These are phyloP conservation scores for Ampelomyces quisqualis DNA, from an alignment of 2,329 filamentous ascomycete genomes.

Conservation along the genomic window DNA sequence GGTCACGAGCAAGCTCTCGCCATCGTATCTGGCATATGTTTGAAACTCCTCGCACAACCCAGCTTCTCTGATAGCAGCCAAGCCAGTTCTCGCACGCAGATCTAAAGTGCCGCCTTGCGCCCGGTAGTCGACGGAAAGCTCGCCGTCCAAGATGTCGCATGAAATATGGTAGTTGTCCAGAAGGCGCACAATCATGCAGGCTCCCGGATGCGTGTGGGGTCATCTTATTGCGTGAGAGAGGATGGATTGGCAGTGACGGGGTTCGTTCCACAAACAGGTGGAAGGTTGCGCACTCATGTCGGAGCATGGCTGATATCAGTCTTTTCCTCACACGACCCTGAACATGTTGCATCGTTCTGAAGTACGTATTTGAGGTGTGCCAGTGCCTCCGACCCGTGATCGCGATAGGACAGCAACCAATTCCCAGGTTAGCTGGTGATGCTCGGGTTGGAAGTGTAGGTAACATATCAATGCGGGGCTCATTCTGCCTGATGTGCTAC, in stretches of 20 bases:
- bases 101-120: slow-evolving; percentile 54
- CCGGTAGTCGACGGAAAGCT: slow-evolving; percentile 27
- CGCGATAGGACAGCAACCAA: neutral
- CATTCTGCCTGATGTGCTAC: too few relatives aligned
- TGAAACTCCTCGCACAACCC: slow-evolving; percentile 53
- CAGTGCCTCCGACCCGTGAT: neutral
- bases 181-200: slow-evolving; percentile 56
- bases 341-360: too few relatives aligned
- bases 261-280: neutral
- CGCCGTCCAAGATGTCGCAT: slow-evolving; percentile 52
- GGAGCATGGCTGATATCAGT: too few relatives aligned
- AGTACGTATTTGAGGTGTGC: neutral
- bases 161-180: slow-evolving; percentile 50
- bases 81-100: slow-evolving; percentile 54
- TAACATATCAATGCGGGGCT: too few relatives aligned
- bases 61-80: slow-evolving; percentile 53
- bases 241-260: too few relatives aligned
- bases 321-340: too few relatives aligned
- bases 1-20: slow-evolving; percentile 46
- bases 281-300: too few relatives aligned
- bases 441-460: too few relatives aligned
- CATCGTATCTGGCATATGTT: slow-evolving; percentile 45
- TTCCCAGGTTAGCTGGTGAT: neutral
- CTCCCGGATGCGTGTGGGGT: too few relatives aligned
- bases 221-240: too few relatives aligned